Conservation (phyloP, 2,329 filamentous ascomycete species). For the Ophiostoma perfectum region DNA sequence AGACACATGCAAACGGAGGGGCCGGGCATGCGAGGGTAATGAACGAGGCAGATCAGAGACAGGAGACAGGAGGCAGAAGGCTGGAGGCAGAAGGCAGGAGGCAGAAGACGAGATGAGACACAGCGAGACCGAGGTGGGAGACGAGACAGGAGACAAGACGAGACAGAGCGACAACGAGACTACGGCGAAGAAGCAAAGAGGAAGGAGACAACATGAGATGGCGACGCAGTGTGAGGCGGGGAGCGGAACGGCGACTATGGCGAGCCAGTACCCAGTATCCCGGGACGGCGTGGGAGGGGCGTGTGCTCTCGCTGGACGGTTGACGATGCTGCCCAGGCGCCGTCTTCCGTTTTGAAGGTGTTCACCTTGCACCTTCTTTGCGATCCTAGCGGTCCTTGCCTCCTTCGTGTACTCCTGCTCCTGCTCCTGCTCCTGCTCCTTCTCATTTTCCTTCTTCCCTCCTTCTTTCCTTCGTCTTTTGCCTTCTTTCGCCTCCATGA, state of each 20-base stretch:
- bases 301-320: background rate
- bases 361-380: background rate
- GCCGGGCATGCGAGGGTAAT: too few species aligned
- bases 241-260: too few species aligned
- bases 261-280: background rate
- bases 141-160: too few species aligned
- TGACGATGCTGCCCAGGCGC: too few species aligned
- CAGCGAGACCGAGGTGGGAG: too few species aligned
- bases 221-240: too few species aligned
- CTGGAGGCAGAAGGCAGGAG: too few species aligned
- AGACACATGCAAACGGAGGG: too few species aligned
- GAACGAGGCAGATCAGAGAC: too few species aligned
- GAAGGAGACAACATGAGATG: background rate
- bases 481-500: background rate
- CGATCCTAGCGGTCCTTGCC: background rate
- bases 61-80: too few species aligned
- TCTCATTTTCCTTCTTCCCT: background rate
- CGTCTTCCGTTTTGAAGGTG: background rate
- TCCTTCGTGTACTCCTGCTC: background rate
- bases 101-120: too few species aligned
- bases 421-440: background rate
- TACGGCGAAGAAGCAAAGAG: background rate
- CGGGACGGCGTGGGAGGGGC: background rate
- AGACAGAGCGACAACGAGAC: too few species aligned
- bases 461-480: background rate